These are phyloP conservation scores for Hysterangium stoloniferum DNA, from an alignment of 768 basidiomycete species.

Conservation along the genomic window DNA sequence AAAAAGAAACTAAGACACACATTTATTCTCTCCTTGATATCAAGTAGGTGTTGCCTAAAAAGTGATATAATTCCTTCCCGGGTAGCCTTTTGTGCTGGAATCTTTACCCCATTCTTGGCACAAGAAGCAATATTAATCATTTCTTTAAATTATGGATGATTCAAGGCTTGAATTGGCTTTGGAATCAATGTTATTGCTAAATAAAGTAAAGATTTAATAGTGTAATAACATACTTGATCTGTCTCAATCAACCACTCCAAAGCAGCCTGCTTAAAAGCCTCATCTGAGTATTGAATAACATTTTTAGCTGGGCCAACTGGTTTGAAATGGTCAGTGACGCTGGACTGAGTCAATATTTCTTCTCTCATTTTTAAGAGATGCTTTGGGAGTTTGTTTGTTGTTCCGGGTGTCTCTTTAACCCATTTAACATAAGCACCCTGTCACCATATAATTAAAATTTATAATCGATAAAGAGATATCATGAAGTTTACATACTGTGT, in stretches of 20 bases:
- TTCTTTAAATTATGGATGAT: constrained; percentile 25
- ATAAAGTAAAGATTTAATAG: not conserved
- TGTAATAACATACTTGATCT: not conserved
- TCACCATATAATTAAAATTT: no score
- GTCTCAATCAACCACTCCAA: not conserved
- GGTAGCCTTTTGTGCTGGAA: constrained; percentile 25
- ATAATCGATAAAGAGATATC: no score
- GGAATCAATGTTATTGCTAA: not conserved
- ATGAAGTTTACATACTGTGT: no score
- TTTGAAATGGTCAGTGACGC: not conserved
- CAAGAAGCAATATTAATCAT: constrained; percentile 32
- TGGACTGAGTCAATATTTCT: no score
- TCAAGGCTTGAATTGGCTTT: constrained; percentile 22
- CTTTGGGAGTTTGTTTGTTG: no score
- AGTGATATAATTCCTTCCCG: constrained; percentile 22
- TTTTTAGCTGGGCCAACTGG: not conserved
- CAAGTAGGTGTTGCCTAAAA: constrained; percentile 19
- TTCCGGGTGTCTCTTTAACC: no score
- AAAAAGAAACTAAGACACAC: constrained; percentile 14
- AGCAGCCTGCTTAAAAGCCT: not conserved
- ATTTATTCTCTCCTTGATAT: constrained; percentile 15
- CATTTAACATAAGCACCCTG: no score
- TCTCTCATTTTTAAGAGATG: no score
- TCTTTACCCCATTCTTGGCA: constrained; percentile 30
- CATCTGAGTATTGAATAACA: not conserved